Evolutionary conservation across 2,329 filamentous ascomycete genomes (phyloP), one percentile per base, ranked within the genome.

Genomic region (Whalleya microplaca): DNA sequence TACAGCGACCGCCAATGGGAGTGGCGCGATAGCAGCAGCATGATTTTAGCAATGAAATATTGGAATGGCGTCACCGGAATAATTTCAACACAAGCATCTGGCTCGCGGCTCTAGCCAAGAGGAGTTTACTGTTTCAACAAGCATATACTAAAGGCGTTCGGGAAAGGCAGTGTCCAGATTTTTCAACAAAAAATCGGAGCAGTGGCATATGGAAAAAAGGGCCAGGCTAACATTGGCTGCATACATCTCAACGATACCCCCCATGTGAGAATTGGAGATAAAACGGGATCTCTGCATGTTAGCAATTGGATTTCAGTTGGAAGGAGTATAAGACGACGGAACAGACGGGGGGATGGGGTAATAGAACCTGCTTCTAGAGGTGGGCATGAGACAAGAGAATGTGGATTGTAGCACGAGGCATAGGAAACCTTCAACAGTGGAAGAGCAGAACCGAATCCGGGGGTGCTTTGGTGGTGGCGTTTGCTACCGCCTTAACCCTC

Each of bases 181-280:
- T 72, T 71, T 71, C 68, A 71, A 72, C 68, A 71, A 71, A 68
- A 69, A 63, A 63, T 65, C 61, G 58, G 64, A 67, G 60, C 56
- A 66, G 45, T 64, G 64, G 64, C 59, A 53, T 63, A 59, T 59
- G 56, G 56, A 58, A 59, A 61, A 69, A 66, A 66, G 66, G 66
- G 60, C 61, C 48, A 62, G 64, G 64, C 63, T 63, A 57, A 65
- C 65, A 63, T 67, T 55, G 64, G 65, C 66, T 70, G 66, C 65
- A 69, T 56, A 73, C 67, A 75, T 75, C 73, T 75, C 73, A 75
- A 75, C 73, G 73, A 75, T 75, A 75, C 73, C 73, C n/a, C 73
- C 70, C 63, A 65, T 62, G 49, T 56, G 66, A 59, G 58, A 61
- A 51, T 37, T 14, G 32, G 32, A 37, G 23, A 27, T 9, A 9